Percentiles rank a stretch among this genome's conserved stretches.
Evolutionary conservation across 306 rosid species (phyloP).

Genomic region (Boehmeria nivea): DNA sequence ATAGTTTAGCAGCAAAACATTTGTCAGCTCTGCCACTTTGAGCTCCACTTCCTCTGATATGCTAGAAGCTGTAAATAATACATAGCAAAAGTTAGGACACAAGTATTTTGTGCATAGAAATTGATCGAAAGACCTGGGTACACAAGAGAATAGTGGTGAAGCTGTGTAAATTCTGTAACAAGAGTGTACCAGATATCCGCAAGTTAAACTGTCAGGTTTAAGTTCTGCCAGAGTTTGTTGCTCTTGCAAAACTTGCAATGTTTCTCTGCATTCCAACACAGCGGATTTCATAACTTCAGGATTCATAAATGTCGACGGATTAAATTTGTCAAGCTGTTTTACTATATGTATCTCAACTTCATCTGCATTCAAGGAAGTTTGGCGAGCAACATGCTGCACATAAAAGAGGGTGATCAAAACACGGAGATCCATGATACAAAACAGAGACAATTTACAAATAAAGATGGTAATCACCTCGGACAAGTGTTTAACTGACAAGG

Average conservation of each 20-base stretch:
- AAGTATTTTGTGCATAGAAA: no score
- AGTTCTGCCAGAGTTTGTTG: slow-evolving; percentile 59
- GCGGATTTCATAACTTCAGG: background rate
- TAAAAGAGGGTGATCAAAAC: slow-evolving; percentile 8
- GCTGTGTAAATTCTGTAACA: slow-evolving; percentile 11
- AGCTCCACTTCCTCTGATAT: slow-evolving; percentile 46
- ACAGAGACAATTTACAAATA: background rate
- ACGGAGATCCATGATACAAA: background rate
- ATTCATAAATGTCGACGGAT: slow-evolving; percentile 24
- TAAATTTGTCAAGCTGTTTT: slow-evolving; percentile 27
- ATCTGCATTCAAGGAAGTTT: slow-evolving; percentile 27
- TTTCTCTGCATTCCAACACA: slow-evolving; percentile 36
- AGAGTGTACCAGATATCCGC: slow-evolving; percentile 55
- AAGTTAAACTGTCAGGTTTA: slow-evolving; percentile 11
- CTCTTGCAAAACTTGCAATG: slow-evolving; percentile 32
- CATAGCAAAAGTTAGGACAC: background rate
- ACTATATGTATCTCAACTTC: slow-evolving; percentile 53
- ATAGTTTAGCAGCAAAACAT: no score
- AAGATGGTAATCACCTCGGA: slow-evolving; percentile 37
- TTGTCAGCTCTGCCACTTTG: slow-evolving; percentile 16
- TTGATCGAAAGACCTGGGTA: background rate
- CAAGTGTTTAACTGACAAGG: slow-evolving; percentile 40
- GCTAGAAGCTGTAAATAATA: slow-evolving; percentile 49
- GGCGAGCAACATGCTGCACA: slow-evolving; percentile 50
- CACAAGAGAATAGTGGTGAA: no score